A percentile compares a stretch with the other conserved stretches of the same genome.
Evolutionary conservation across 345 rosid species (phyloP).

Genomic region (Gossypium bickii): DNA sequence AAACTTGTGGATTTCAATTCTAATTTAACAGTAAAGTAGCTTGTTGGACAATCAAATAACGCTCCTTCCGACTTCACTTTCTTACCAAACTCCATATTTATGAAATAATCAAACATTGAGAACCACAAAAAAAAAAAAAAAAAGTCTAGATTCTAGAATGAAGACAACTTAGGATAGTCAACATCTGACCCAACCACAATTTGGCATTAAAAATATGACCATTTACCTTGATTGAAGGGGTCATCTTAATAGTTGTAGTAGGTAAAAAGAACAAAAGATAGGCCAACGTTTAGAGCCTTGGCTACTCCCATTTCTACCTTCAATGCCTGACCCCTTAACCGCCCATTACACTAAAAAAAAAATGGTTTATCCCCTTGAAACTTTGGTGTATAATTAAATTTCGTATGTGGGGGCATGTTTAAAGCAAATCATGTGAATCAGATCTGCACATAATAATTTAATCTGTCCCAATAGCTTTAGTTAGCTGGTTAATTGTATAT

Average conservation of each 20-base stretch:
- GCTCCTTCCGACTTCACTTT: neutral
- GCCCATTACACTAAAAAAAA: neutral
- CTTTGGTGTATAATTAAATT: no score
- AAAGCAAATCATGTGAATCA: neutral
- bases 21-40: neutral
- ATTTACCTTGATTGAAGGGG: neutral
- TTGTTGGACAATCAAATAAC: neutral
- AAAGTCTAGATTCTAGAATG: neutral
- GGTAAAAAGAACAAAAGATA: neutral
- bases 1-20: no score
- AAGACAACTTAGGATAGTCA: neutral
- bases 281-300: neutral
- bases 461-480: no score
- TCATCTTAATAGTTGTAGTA: conserved; percentile 6
- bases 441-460: no score
- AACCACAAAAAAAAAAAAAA: fast-evolving
- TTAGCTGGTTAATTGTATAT: neutral
- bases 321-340: conserved; percentile 3
- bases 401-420: neutral
- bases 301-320: neutral
- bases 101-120: neutral
- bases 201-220: neutral
- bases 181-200: neutral
- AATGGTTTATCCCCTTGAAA: no score
- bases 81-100: neutral